These are phyloP conservation scores for Neurospora tetrasperma DNA, from an alignment of 495 filamentous ascomycete genomes.

Conservation along the genomic window DNA sequence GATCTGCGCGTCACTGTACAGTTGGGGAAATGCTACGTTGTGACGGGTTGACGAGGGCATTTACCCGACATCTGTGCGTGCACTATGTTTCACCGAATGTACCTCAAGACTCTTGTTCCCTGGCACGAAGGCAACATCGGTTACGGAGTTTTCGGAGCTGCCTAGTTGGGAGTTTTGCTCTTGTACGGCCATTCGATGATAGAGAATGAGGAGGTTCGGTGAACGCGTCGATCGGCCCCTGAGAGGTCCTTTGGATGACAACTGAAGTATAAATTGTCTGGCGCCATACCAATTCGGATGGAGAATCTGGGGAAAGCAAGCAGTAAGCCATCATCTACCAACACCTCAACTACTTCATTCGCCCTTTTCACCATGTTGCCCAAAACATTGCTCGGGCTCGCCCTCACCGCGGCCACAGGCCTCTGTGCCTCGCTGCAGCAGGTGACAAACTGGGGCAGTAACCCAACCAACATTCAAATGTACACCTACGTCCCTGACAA, in stretches of 20 bases:
- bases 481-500: constrained; percentile 33
- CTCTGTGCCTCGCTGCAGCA: constrained; percentile 25
- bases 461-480: constrained; percentile 29
- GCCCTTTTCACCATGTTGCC: constrained; percentile 9
- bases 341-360: not conserved
- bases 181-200: not conserved
- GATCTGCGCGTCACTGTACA: not conserved
- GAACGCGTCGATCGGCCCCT: not conserved
- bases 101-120: not conserved
- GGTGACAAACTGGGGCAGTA: constrained; percentile 27
- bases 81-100: not conserved
- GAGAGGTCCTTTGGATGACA: not conserved
- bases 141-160: not conserved
- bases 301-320: not conserved
- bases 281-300: not conserved
- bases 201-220: not conserved
- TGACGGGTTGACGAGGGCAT: not conserved
- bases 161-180: not conserved
- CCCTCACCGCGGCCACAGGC: constrained; percentile 10
- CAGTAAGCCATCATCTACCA: not conserved
- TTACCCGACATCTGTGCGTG: not conserved
- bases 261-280: not conserved
- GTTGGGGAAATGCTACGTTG: not conserved
- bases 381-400: constrained; percentile 11
- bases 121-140: not conserved